Conservation (phyloP, 2,329 filamentous ascomycete species). For the Tolypocladium tundrense region DNA sequence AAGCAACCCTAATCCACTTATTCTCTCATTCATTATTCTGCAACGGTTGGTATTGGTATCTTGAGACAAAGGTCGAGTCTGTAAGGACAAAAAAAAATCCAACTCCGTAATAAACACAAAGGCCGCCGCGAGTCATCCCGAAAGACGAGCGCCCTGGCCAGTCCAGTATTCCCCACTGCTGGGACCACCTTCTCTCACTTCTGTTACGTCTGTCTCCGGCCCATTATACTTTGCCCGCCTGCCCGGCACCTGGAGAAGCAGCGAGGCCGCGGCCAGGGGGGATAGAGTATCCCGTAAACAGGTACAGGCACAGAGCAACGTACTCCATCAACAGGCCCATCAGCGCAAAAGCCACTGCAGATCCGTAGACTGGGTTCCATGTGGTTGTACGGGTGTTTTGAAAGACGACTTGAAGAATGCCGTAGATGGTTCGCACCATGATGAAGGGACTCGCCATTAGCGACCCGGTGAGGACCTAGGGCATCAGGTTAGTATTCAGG, state of each 20-base stretch:
- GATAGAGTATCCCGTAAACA: slow-evolving; percentile 8
- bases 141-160: background rate
- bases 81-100: background rate
- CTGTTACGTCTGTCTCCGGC: background rate
- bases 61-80: background rate
- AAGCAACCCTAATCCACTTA: background rate
- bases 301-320: slow-evolving; percentile 5
- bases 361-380: slow-evolving; percentile 10
- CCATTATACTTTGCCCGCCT: background rate
- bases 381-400: background rate
- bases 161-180: background rate
- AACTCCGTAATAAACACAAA: background rate
- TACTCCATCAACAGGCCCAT: slow-evolving; percentile 9
- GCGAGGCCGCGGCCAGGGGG: slow-evolving; percentile 2
- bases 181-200: background rate
- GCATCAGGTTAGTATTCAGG: background rate
- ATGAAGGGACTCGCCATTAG: slow-evolving; percentile 12
- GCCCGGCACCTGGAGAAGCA: background rate
- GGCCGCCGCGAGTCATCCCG: background rate
- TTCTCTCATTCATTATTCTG: background rate
- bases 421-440: slow-evolving; percentile 10
- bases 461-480: slow-evolving; percentile 7
- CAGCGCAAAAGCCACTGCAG: slow-evolving; percentile 5
- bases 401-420: slow-evolving; percentile 9
- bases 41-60: background rate